Evolutionary conservation across 2,329 filamentous ascomycete species (phyloP).

Genomic region (Dothideomycetes sp.): DNA sequence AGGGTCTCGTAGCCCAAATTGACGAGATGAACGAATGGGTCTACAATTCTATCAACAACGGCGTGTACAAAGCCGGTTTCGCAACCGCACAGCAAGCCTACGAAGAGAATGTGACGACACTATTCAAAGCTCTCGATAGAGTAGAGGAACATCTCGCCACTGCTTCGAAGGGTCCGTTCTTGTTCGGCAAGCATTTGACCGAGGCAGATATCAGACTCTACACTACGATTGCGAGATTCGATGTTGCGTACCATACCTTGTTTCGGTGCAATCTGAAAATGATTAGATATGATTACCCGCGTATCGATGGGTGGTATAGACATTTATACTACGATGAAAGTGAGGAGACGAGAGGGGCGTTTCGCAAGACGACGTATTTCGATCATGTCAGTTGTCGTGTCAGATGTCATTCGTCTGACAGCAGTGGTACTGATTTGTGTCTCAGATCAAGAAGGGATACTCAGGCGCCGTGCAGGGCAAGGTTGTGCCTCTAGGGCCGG

Average conservation of each 20-base stretch:
- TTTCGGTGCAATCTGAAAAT: slow-evolving; percentile 63
- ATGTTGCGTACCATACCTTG: slow-evolving; percentile 73
- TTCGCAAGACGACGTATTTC: slow-evolving; percentile 34
- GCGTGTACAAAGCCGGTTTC: slow-evolving; percentile 56
- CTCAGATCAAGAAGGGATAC: slow-evolving; percentile 18
- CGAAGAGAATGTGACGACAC: slow-evolving; percentile 55
- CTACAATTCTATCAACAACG: slow-evolving; percentile 51
- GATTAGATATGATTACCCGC: slow-evolving; percentile 49
- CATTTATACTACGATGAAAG: slow-evolving; percentile 36
- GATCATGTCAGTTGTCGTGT: too few species aligned
- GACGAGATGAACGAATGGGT: slow-evolving; percentile 73
- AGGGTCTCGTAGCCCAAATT: slow-evolving; percentile 53
- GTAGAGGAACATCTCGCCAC: slow-evolving; percentile 59
- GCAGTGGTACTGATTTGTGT: slow-evolving; percentile 6
- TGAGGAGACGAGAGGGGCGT: slow-evolving; percentile 29
- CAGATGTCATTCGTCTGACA: too few species aligned
- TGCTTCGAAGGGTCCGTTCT: slow-evolving; percentile 47
- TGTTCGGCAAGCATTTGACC: slow-evolving; percentile 64
- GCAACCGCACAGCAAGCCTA: slow-evolving; percentile 77
- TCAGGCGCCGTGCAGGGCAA: slow-evolving; percentile 10
- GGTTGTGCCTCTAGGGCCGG: slow-evolving; percentile 15
- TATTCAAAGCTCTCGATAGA: slow-evolving; percentile 69
- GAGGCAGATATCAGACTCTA: slow-evolving; percentile 70
- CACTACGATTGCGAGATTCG: slow-evolving; percentile 60
- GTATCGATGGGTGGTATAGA: slow-evolving; percentile 35